Evolutionary conservation across 1,284 basidiomycete genomes (phyloP).

Genomic region (Moniliella sp.): DNA sequence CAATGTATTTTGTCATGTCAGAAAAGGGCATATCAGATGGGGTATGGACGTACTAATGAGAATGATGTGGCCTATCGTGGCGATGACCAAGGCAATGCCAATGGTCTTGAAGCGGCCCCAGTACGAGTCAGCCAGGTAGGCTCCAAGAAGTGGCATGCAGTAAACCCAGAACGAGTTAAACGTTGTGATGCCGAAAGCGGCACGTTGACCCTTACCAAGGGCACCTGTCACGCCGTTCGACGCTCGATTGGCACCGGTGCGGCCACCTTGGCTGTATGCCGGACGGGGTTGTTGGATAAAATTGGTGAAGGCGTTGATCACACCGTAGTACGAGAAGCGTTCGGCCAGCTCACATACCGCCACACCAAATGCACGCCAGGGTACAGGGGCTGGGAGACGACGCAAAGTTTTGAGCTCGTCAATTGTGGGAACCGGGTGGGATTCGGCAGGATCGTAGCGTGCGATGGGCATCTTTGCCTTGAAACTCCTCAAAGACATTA

Average conservation of each 20-base stretch:
- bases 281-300: conserved; percentile 23
- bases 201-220: conserved; percentile 22
- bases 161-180: conserved; percentile 30
- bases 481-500: no score
- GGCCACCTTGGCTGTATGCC: conserved; percentile 12
- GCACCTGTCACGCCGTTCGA: conserved; percentile 17
- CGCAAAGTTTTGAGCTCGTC: no score
- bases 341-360: conserved; percentile 32
- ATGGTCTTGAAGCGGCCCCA: conserved; percentile 39
- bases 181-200: conserved; percentile 26
- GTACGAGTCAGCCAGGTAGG: conserved; percentile 35
- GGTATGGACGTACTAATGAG: conserved; percentile 53
- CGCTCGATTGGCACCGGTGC: conserved; percentile 5
- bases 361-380: conserved; percentile 20
- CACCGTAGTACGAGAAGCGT: conserved; percentile 31
- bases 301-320: conserved; percentile 25
- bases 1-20: no score
- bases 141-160: conserved; percentile 24
- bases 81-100: conserved; percentile 32
- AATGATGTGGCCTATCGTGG: conserved; percentile 44
- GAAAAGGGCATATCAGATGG: no score
- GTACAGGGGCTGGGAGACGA: conserved; percentile 23
- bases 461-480: no score
- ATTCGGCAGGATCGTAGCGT: no score
- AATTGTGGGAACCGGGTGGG: no score